Conservation (phyloP, 2,329 filamentous ascomycete species). For the Fusarium longipes region DNA sequence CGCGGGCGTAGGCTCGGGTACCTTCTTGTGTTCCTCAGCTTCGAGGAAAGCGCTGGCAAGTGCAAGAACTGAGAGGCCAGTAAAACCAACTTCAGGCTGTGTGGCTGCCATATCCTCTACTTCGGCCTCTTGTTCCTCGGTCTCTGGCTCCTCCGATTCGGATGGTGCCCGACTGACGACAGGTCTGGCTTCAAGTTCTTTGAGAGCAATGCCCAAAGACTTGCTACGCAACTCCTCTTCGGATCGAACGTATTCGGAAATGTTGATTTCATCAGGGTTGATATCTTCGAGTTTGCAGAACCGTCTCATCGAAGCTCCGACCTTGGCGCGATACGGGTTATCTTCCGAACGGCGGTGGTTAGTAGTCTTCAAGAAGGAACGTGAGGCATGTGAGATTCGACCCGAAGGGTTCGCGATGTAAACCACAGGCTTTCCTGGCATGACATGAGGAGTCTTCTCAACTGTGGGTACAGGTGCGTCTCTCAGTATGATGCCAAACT, state of each 20-base stretch:
- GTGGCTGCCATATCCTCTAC: constrained; percentile 38
- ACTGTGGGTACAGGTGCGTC: constrained; percentile 60
- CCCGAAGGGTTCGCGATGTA: constrained; percentile 61
- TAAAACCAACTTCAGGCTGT: constrained; percentile 45
- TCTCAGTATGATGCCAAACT: constrained; percentile 63
- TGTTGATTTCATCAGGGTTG: constrained; percentile 49
- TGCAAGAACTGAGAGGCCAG: constrained; percentile 48
- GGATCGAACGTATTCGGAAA: constrained; percentile 50
- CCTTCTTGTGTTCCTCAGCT: constrained; percentile 45
- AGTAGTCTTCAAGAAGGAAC: constrained; percentile 53
- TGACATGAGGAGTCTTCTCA: constrained; percentile 54
- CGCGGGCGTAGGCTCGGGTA: constrained; percentile 34
- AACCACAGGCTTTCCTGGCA: constrained; percentile 61
- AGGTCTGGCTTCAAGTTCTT: constrained; percentile 49
- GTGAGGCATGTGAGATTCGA: constrained; percentile 61
- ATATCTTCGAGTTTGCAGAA: constrained; percentile 54
- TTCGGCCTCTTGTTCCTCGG: constrained; percentile 39
- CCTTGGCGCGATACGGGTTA: constrained; percentile 50
- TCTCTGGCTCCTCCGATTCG: constrained; percentile 45
- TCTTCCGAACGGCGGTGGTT: constrained; percentile 52
- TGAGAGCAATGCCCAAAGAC: constrained; percentile 52
- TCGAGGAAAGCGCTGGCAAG: constrained; percentile 50
- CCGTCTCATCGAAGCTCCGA: constrained; percentile 51
- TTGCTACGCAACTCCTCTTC: constrained; percentile 50
- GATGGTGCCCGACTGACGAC: constrained; percentile 44